Evolutionary conservation across 139 green algal species (phyloP), one percentile per base, ranked within the genome.

Genomic region (Asterochloris sp.): DNA sequence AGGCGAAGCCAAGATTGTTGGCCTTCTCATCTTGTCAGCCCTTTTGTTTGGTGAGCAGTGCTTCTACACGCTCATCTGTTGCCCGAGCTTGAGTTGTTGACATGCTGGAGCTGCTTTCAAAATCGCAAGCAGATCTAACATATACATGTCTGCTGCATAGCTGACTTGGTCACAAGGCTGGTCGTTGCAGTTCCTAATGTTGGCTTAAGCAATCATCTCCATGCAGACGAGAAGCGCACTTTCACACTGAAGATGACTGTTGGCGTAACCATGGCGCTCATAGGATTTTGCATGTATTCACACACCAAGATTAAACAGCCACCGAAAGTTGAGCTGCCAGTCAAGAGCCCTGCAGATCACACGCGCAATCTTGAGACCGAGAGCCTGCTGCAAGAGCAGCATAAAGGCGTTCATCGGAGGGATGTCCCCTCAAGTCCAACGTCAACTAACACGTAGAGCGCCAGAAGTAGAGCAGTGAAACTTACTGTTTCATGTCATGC

Each of bases 1-100:
- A 54, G 38, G 38, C 38, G 89, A 92, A 79, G 78, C 89, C 74
- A 94, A 92, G 74, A 91, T 94, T 62, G 81, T 92, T 13, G 86
- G 78, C 12, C 80, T 94, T 27, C 73, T 94, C 62, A 23, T 91
- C 61, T 78, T 89, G 17, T 92, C 89, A 26, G 77, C 82, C 2
- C 26, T 92, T 16, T 69, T 94, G 64, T 83, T 94, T n/a, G 90
- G 90, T 84, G 74, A 69, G 82, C 47, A 68, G 10, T 69, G 11
- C 69, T 62, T 23, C 10, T 11, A 17, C 24, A 13, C 10, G 21
- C 12, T 38, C 21, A 21, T 60, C 13, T 26, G 9, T 21, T 66
- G 10, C 26, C 12, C 13, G 24, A 12, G 26, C 8, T 17, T 47
- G 13, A 15, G 17, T 71, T 71, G n/a, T 81, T 38, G 1, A 23